Conservation (phyloP, 257 asterid genomes). For the Salvia splendens region DNA sequence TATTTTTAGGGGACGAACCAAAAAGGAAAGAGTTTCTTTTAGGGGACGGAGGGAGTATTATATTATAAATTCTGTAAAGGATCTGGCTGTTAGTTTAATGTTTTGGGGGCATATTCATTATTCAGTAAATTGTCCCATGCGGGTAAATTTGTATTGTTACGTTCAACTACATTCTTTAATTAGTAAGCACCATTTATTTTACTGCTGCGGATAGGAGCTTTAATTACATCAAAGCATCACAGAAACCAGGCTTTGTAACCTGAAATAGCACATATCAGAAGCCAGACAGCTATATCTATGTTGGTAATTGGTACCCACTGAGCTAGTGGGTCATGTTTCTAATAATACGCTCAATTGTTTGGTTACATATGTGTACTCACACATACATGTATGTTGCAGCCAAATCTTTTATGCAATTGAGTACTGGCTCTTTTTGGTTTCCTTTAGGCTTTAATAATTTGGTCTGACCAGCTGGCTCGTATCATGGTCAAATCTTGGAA, state of each 20-base stretch:
- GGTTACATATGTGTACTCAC: not conserved
- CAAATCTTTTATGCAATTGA: not conserved
- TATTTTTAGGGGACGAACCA: too few species aligned
- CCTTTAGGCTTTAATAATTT: too few species aligned
- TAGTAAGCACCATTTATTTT: not conserved
- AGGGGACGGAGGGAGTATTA: not conserved
- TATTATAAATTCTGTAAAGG: not conserved
- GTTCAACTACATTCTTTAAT: not conserved
- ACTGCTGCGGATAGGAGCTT: not conserved
- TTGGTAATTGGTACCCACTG: not conserved
- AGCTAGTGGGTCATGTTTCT: conserved; percentile 3
- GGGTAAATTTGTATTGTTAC: not conserved
- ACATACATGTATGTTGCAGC: not conserved
- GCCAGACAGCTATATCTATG: conserved; percentile 6
- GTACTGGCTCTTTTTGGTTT: too few species aligned
- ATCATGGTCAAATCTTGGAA: too few species aligned
- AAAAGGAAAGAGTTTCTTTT: too few species aligned
- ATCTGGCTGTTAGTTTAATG: conserved; percentile 9
- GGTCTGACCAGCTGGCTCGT: too few species aligned
- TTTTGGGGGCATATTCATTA: not conserved
- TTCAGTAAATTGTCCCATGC: not conserved
- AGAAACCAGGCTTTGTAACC: conserved; percentile 3
- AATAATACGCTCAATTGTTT: conserved; percentile 6
- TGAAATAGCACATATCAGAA: conserved; percentile 14
- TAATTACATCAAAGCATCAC: conserved; percentile 16